Evolutionary conservation across 768 basidiomycete genomes (phyloP).

Genomic region (Naganishia antarctica): DNA sequence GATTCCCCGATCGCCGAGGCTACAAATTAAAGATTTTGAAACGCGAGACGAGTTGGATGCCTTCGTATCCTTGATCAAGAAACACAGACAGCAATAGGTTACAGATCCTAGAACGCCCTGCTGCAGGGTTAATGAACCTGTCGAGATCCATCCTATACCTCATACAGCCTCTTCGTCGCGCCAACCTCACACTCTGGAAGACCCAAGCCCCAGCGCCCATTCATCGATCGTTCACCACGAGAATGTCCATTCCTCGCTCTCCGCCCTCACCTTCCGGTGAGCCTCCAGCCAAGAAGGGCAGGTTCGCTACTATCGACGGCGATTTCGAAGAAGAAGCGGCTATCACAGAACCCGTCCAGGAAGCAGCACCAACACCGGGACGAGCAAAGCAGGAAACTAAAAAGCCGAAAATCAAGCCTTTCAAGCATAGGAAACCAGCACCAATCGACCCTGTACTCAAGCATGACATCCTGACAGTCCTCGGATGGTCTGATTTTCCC

Average conservation of each 20-base stretch:
- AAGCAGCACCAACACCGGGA: neutral
- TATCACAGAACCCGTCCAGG: neutral
- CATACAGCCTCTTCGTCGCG: neutral
- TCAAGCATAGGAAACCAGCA: constrained; percentile 19
- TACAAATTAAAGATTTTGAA: constrained; percentile 17
- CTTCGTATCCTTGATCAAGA: no score
- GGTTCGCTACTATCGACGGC: constrained; percentile 18
- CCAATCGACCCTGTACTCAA: constrained; percentile 26
- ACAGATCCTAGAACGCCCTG: no score
- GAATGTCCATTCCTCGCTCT: constrained; percentile 22
- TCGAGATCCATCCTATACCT: neutral
- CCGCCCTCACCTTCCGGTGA: constrained; percentile 9
- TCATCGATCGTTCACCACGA: constrained; percentile 9
- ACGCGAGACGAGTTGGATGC: neutral
- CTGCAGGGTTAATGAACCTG: neutral
- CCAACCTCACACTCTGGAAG: neutral
- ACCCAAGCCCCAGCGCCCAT: neutral
- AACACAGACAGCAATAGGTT: no score
- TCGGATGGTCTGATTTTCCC: constrained; percentile 25
- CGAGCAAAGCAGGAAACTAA: neutral
- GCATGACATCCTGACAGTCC: constrained; percentile 24
- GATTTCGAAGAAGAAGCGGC: constrained; percentile 21
- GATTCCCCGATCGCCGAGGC: constrained; percentile 14
- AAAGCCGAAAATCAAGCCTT: constrained; percentile 10
- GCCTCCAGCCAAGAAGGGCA: constrained; percentile 20